These are phyloP conservation scores for Triticum urartu DNA, from an alignment of 176 grass and related monocot species.

Conservation along the genomic window DNA sequence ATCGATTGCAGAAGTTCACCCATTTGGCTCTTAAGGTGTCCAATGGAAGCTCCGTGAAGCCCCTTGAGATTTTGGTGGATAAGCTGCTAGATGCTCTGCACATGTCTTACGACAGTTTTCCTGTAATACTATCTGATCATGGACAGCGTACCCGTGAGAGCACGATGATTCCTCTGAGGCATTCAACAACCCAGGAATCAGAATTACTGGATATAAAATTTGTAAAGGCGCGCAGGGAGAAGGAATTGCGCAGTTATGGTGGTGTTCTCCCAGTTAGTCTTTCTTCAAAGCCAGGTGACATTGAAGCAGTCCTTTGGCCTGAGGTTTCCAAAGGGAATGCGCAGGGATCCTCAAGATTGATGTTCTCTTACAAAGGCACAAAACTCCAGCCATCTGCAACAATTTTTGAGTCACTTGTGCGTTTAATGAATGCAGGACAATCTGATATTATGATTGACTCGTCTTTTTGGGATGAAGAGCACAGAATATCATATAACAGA, in stretches of 20 bases:
- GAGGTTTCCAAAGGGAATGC: conserved; percentile 22
- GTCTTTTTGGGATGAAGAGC: conserved; percentile 55
- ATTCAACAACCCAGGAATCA: background rate
- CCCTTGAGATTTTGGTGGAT: conserved; percentile 39
- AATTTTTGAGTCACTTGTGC: conserved; percentile 58
- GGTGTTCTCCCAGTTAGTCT: conserved; percentile 34
- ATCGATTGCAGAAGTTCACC: conserved; percentile 50
- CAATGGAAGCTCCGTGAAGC: conserved; percentile 36
- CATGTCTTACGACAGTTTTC: conserved; percentile 54
- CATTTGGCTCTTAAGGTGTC: conserved; percentile 34
- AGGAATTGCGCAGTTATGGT: conserved; percentile 23
- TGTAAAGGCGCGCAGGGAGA: conserved; percentile 30
- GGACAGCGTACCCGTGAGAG: conserved; percentile 11
- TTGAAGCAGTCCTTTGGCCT: conserved; percentile 47
- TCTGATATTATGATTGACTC: conserved; percentile 37
- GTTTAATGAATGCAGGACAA: conserved; percentile 19
- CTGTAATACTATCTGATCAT: conserved; percentile 44
- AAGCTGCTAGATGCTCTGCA: conserved; percentile 59
- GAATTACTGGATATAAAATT: conserved; percentile 34
- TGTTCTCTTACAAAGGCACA: conserved; percentile 49
- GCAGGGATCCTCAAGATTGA: conserved; percentile 32
- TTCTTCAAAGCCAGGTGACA: conserved; percentile 43
- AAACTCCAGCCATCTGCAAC: conserved; percentile 38
- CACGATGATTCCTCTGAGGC: conserved; percentile 47
- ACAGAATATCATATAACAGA: conserved; percentile 51